Evolutionary conservation across 306 rosid species (phyloP).

Genomic region (Rubus parviflorus): DNA sequence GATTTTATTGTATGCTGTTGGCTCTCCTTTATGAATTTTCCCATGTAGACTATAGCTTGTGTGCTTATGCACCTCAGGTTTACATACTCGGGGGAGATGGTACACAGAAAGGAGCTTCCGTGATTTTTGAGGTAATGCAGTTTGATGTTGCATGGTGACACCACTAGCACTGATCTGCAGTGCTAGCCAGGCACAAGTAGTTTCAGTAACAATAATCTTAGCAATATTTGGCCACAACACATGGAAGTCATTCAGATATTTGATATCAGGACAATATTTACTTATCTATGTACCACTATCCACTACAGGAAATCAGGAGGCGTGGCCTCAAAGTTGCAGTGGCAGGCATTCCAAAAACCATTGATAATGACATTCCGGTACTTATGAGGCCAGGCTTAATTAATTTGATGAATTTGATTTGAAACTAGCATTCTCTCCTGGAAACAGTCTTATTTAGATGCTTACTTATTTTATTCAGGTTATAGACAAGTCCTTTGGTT

Average conservation of each 20-base stretch:
- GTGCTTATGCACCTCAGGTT: constrained; percentile 28
- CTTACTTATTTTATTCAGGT: constrained; percentile 30
- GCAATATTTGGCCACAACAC: background rate
- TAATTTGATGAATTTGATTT: background rate
- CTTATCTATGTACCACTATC: background rate
- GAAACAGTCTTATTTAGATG: background rate
- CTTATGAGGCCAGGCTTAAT: background rate
- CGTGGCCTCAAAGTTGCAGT: constrained; percentile 57
- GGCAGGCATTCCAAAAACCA: constrained; percentile 63
- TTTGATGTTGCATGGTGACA: constrained; percentile 4
- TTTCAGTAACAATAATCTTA: background rate
- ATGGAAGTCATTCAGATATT: too few relatives aligned
- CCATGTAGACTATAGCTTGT: background rate
- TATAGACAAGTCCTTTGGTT: constrained; percentile 63
- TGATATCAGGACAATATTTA: background rate
- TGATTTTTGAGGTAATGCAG: constrained; percentile 45
- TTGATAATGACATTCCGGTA: constrained; percentile 60
- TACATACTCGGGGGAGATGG: constrained; percentile 58
- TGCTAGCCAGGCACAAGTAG: background rate
- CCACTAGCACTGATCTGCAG: background rate
- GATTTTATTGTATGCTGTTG: background rate
- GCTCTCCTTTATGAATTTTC: background rate
- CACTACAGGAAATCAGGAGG: constrained; percentile 47
- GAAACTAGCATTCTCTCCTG: background rate
- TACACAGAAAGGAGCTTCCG: constrained; percentile 52